Evolutionary conservation across 768 basidiomycete species (phyloP).

Genomic region (Suillus cothurnatus): DNA sequence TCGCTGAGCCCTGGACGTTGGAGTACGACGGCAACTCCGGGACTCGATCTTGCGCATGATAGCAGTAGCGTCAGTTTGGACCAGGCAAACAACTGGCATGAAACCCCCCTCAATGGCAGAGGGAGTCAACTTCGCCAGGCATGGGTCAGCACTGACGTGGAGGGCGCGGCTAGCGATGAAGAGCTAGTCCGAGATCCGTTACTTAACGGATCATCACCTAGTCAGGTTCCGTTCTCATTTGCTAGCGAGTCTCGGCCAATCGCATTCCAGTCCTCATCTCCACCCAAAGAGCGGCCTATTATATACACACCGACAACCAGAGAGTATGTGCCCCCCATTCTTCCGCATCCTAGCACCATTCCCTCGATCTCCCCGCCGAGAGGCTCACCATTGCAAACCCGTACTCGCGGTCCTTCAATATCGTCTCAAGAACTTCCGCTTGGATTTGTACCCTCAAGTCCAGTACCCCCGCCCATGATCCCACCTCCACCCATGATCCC

Average conservation of each 20-base stretch:
- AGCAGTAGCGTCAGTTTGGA: conserved; percentile 21
- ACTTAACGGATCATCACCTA: conserved; percentile 14
- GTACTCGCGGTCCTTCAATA: conserved; percentile 12
- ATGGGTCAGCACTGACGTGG: conserved; percentile 48
- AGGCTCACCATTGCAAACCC: conserved; percentile 17
- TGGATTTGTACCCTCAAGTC: conserved; percentile 21
- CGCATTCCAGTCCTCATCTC: conserved; percentile 20
- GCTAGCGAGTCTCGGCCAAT: conserved; percentile 8
- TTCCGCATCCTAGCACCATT: neutral
- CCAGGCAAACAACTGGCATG: conserved; percentile 29
- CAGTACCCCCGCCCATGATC: conserved; percentile 17
- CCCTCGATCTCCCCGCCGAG: conserved; percentile 7
- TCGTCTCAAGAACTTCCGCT: conserved; percentile 15
- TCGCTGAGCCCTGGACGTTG: conserved; percentile 57
- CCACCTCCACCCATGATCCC: conserved; percentile 26
- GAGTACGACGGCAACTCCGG: conserved; percentile 81
- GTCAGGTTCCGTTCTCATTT: conserved; percentile 24
- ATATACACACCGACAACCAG: conserved; percentile 12
- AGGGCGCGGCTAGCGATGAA: conserved; percentile 32
- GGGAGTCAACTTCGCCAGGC: conserved; percentile 28
- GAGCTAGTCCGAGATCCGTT: conserved; percentile 24
- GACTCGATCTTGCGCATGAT: conserved; percentile 37
- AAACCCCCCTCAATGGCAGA: conserved; percentile 31
- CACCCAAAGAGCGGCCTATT: conserved; percentile 9
- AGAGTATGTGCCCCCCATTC: conserved; percentile 15